These are phyloP conservation scores for Crithidia fasciculata DNA, from an alignment of 208 protist genomes.

Conservation along the genomic window DNA sequence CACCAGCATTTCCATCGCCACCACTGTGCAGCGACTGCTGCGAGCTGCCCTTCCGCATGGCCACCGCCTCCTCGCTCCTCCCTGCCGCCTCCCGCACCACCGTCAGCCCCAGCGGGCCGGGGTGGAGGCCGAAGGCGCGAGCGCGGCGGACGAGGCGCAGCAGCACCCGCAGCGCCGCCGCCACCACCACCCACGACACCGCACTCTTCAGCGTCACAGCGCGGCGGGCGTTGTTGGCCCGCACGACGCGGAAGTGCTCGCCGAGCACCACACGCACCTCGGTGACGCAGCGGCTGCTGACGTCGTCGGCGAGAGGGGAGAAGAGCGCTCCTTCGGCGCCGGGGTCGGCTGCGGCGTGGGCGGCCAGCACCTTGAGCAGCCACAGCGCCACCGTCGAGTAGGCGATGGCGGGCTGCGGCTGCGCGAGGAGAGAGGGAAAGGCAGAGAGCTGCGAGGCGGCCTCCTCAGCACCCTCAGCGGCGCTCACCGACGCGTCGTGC, in stretches of 20 bases:
- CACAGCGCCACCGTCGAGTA: conserved; percentile 55
- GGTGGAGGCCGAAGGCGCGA: conserved; percentile 75
- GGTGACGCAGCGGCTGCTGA: conserved; percentile 65
- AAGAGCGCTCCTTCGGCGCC: conserved; percentile 53
- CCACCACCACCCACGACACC: conserved; percentile 58
- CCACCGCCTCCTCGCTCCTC: conserved; percentile 9
- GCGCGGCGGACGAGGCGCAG: conserved; percentile 72
- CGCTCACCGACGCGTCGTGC: background rate
- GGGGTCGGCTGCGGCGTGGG: conserved; percentile 55
- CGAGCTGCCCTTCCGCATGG: too few species aligned
- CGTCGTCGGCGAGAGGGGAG: conserved; percentile 81
- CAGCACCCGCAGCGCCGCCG: conserved; percentile 65
- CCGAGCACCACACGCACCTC: conserved; percentile 63
- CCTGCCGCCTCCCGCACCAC: conserved; percentile 20
- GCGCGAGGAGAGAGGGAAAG: conserved; percentile 21
- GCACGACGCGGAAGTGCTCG: conserved; percentile 80
- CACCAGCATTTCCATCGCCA: background rate
- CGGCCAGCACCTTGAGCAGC: conserved; percentile 65
- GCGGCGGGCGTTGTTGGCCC: conserved; percentile 67
- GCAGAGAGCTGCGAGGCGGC: conserved; percentile 12
- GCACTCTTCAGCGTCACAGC: conserved; percentile 58
- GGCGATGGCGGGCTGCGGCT: conserved; percentile 22
- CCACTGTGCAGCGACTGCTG: background rate
- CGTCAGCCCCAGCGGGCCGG: conserved; percentile 47
- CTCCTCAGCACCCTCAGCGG: background rate